Percentiles rank a stretch among this genome's conserved stretches.
These are phyloP conservation scores for Tulasnella sp. DNA, from an alignment of 768 basidiomycete species.

Conservation along the genomic window DNA sequence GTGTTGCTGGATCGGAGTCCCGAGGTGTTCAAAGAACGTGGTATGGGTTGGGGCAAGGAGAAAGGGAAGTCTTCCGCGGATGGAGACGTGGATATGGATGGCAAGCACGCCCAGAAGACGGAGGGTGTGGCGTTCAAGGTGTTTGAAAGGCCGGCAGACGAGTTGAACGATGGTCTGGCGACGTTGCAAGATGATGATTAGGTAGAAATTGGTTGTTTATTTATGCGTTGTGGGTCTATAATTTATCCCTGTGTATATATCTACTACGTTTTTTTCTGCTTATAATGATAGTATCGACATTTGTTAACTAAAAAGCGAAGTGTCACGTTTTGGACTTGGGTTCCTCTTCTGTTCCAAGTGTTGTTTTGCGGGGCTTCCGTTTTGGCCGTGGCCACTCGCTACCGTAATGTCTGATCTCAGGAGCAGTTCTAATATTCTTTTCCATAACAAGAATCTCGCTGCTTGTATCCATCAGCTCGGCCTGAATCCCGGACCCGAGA, in stretches of 20 bases:
- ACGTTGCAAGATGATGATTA: conserved; percentile 61
- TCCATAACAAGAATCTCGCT: too few relatives aligned
- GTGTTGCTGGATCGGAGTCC: conserved; percentile 74
- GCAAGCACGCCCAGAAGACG: neutral
- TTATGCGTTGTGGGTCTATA: neutral
- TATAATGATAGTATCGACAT: neutral
- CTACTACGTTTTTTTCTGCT: neutral
- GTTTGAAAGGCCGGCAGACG: conserved; percentile 60
- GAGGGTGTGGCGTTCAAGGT: conserved; percentile 60
- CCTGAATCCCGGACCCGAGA: too few relatives aligned
- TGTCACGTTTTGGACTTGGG: too few relatives aligned
- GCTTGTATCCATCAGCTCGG: too few relatives aligned
- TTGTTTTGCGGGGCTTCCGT: too few relatives aligned
- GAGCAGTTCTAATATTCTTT: too few relatives aligned
- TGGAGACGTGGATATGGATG: conserved; percentile 37
- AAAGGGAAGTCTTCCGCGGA: conserved; percentile 30
- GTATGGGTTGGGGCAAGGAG: conserved; percentile 56
- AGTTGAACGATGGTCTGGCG: conserved; percentile 64
- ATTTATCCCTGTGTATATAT: neutral
- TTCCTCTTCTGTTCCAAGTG: too few relatives aligned
- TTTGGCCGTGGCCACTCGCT: too few relatives aligned
- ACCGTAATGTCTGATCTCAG: too few relatives aligned
- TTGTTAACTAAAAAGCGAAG: neutral
- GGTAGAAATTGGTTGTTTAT: neutral
- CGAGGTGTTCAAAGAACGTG: conserved; percentile 65